Percentiles rank a stretch among this genome's conserved stretches.
phyloP scores from a whole-genome alignment of 202 grass and related monocot genomes.

The Schoenoplectus triqueter region DNA sequence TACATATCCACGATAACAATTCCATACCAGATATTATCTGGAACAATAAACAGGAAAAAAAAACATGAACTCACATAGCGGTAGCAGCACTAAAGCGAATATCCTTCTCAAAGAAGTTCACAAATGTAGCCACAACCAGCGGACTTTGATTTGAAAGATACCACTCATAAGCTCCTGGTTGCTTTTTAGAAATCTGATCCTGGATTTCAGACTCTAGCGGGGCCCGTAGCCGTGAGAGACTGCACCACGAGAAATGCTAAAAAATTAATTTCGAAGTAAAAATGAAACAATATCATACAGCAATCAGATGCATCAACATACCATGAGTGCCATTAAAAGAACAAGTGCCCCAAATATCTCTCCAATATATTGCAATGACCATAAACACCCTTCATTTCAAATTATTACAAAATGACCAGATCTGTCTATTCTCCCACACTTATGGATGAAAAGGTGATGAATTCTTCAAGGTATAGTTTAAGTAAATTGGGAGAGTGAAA shows the following conservation, averaged over 20 bases:
- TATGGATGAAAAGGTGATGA: neutral
- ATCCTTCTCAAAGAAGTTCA: constrained; percentile 87
- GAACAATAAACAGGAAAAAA: constrained; percentile 33
- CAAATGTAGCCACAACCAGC: constrained; percentile 80
- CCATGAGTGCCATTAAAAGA: neutral
- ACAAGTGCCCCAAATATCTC: neutral
- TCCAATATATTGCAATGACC: neutral
- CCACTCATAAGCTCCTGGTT: constrained; percentile 74
- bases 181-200: constrained; percentile 69
- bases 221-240: constrained; percentile 66
- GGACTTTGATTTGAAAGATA: constrained; percentile 81
- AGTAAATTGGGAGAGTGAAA: neutral
- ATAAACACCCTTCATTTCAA: neutral
- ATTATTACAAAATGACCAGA: neutral
- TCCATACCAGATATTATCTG: constrained; percentile 10
- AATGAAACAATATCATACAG: neutral
- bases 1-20: neutral
- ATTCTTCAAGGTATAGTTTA: neutral
- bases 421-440: neutral
- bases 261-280: neutral
- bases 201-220: constrained; percentile 74
- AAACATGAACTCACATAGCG: constrained; percentile 56
- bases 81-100: constrained; percentile 71
- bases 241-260: constrained; percentile 45
- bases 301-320: neutral